Base-by-base conservation (phyloP, 2,329 filamentous ascomycete genomes). In the Sclerotinia subarctica region DNA sequence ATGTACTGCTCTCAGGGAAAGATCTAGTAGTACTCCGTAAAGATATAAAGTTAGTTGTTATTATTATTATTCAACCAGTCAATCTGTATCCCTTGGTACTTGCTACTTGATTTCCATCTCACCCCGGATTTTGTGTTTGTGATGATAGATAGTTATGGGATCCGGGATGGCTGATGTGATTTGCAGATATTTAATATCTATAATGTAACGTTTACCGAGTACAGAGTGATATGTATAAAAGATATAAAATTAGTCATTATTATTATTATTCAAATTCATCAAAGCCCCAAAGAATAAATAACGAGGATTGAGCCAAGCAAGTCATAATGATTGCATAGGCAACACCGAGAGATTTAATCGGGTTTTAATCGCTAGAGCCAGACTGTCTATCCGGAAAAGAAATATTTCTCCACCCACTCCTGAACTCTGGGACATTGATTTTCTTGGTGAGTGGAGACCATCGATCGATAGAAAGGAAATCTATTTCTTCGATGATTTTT, bases 361-460 rank as follows among this genome's bases (percentile, higher is more conserved):
- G n/a, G n/a, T n/a, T 11, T 38, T 38, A 32, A 32, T 19, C 24
- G 51, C 29, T 10, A 29, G 21, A 29, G 13, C 3, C 8, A 15
- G 38, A 42, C 13, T 29, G 29, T 2, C 29, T 29, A 29, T 29
- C 29, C 11, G 10, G 1, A 11, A 35, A 32, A 54, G 29, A n/a
- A 54, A 21, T 54, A 4, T 21, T 19, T 35, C 52, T 21, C 52
- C 19, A 54, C 32, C 29, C 52, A 54, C 52, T 54, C 5, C 4
- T 38, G 13, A 2, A 35, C 7, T 1, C 35, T 35, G 6, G 52
- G n/a, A 54, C 32, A 54, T 35, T 35, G 26, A 54, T 54, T 54
- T 54, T 54, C 52, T 54, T 54, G 52, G 52, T 54, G 52, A n/a
- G 52, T 54, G 52, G 52, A n/a, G 52, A 54, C 8, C 19, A 35